Conservation (phyloP, 495 filamentous ascomycete genomes). For the Aspergillus funiculosus region DNA sequence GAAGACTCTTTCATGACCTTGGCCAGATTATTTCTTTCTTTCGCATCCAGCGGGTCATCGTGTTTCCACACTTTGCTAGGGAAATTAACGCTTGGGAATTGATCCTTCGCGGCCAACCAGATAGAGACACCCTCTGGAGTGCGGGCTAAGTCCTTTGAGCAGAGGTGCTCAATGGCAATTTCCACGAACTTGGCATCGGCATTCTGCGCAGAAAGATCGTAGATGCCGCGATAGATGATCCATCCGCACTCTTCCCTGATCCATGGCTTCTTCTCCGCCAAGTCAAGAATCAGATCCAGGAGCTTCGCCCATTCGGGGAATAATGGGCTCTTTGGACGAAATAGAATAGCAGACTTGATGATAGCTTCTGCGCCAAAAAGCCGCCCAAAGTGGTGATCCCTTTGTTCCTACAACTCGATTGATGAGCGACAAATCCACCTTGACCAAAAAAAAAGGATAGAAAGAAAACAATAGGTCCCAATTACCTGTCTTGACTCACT, state of each 20-base stretch:
- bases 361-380: constrained; percentile 84
- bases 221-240: constrained; percentile 51
- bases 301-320: constrained; percentile 56
- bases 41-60: constrained; percentile 57
- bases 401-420: constrained; percentile 58
- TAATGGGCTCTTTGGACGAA: constrained; percentile 43
- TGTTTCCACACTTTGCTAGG: constrained; percentile 69
- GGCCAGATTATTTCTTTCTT: constrained; percentile 57
- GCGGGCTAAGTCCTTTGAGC: constrained; percentile 57
- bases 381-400: constrained; percentile 77
- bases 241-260: constrained; percentile 80
- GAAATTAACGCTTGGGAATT: constrained; percentile 57
- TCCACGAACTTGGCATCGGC: constrained; percentile 46
- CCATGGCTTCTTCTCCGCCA: constrained; percentile 71
- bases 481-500: constrained; percentile 58
- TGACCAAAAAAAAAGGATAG: not conserved
- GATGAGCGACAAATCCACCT: constrained; percentile 11
- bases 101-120: constrained; percentile 65
- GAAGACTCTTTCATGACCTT: constrained; percentile 76
- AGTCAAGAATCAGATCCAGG: constrained; percentile 45
- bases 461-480: not conserved
- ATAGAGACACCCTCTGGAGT: constrained; percentile 84
- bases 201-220: constrained; percentile 36
- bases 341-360: constrained; percentile 68
- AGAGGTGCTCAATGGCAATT: constrained; percentile 55